phyloP scores from a whole-genome alignment of 2,329 filamentous ascomycete genomes.

The Phaeophleospora eucalypticola region DNA sequence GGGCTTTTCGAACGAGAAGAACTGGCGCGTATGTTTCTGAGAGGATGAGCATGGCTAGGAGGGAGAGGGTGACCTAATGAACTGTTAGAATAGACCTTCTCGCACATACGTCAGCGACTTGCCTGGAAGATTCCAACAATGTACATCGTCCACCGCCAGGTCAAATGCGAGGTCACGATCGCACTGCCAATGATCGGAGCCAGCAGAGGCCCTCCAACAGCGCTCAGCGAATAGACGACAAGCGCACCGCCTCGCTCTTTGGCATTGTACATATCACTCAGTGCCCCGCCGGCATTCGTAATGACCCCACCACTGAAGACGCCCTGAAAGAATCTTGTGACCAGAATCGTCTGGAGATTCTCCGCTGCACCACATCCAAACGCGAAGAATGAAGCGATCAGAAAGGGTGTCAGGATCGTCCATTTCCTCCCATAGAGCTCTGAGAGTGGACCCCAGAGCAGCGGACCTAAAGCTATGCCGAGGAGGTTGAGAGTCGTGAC shows the following conservation, averaged over 20 bases:
- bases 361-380: conserved; percentile 39
- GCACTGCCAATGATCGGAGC: conserved; percentile 37
- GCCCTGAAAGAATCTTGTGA: conserved; percentile 40
- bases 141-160: conserved; percentile 43
- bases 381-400: conserved; percentile 41
- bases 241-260: conserved; percentile 33
- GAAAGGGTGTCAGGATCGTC: conserved; percentile 49
- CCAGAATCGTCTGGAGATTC: conserved; percentile 31
- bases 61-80: background rate
- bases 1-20: background rate
- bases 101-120: background rate
- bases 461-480: conserved; percentile 56
- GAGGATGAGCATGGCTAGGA: conserved; percentile 30
- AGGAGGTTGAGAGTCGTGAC: conserved; percentile 31
- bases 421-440: conserved; percentile 44
- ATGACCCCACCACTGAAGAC: conserved; percentile 40
- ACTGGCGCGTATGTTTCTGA: conserved; percentile 34
- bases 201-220: conserved; percentile 33
- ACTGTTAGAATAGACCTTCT: background rate
- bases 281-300: conserved; percentile 37
- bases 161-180: conserved; percentile 35
- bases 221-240: conserved; percentile 32
- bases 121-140: conserved; percentile 33
- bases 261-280: conserved; percentile 38
- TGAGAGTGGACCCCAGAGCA: conserved; percentile 56